Evolutionary conservation across 2,329 filamentous ascomycete species (phyloP).

Genomic region (Cucurbitaria berberidis): DNA sequence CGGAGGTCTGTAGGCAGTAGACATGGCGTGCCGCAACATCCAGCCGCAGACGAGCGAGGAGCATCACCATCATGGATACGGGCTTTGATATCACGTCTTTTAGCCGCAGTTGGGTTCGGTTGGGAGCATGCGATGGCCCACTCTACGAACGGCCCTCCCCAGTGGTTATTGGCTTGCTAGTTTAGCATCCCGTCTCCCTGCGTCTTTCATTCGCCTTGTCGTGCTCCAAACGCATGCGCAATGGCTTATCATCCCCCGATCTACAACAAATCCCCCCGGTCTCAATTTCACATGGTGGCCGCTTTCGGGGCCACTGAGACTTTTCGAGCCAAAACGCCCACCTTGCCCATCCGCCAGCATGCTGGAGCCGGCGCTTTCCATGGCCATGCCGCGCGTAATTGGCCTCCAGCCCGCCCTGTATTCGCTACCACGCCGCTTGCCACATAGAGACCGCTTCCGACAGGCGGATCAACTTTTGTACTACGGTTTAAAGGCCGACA

Average conservation of each 20-base stretch:
- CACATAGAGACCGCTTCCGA: conserved; percentile 28
- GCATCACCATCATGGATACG: too few species aligned
- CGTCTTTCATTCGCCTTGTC: conserved; percentile 24
- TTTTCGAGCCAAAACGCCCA: conserved; percentile 34
- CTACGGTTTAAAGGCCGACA: conserved; percentile 36
- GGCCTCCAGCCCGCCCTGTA: conserved; percentile 32
- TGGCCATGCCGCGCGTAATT: conserved; percentile 32
- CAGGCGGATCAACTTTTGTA: conserved; percentile 33
- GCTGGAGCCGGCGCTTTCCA: conserved; percentile 28
- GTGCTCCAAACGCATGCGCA: conserved; percentile 17
- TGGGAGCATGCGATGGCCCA: conserved; percentile 9
- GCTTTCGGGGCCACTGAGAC: conserved; percentile 30
- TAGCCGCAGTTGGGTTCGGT: conserved; percentile 11
- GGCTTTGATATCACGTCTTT: conserved; percentile 22
- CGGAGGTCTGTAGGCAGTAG: not conserved
- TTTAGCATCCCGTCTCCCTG: conserved; percentile 16
- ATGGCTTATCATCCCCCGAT: conserved; percentile 38
- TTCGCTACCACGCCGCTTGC: conserved; percentile 45
- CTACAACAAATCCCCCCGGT: conserved; percentile 35
- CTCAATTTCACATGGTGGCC: conserved; percentile 40
- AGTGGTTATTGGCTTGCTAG: conserved; percentile 17
- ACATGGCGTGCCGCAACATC: not conserved
- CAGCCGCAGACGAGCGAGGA: not conserved
- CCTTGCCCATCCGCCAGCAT: conserved; percentile 25
- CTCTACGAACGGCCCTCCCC: conserved; percentile 14